Evolutionary conservation across 768 basidiomycete genomes (phyloP), one percentile per base, ranked within the genome.

Genomic region (Hortiboletus flavorubellus): DNA sequence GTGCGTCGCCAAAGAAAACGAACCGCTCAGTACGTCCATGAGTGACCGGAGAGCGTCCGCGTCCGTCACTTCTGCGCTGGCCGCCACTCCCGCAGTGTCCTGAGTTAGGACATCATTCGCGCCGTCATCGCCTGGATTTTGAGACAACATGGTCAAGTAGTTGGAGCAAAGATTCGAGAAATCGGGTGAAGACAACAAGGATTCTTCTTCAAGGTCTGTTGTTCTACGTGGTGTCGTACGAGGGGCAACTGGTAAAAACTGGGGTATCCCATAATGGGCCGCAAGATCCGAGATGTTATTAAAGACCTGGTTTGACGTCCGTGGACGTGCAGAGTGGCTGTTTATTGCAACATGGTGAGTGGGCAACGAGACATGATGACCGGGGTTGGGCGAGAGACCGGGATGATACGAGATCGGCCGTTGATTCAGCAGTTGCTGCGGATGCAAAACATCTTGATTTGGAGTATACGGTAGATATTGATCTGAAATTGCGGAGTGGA

Each of bases 251-350:
- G 89, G 88, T 46, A 91, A 71, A 59, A 77, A 80, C 61, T 83
- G 80, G 56, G 89, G 88, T 68, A 90, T 83, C 73, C 87, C 88
- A 88, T 89, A 84, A 55, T 89, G 88, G 65, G 83, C 77, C 64
- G 87, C 84, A 53, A 87, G 75, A 75, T 86, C 88, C 73, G 80
- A 79, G 51, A 84, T 73, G 70, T 81, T 80, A 64, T 75, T 72
- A 65, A 87, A 88, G 62, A 88, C 80, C 74, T 77, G 76, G 54
- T 75, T 76, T 39, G 80, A 80, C 76, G 88, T 86, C 85, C 83
- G 74, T 71, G 75, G 87, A 88, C 85, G 84, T 69, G 72, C 68
- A 64, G 73, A 69, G 55, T 69, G 66, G 29, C 71, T 68, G 73
- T 74, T 86, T 82, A 89, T 64, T 67, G 80, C 66, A 67, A 63